Percentiles rank a stretch among this genome's conserved stretches.
Conservation (phyloP, 2,329 filamentous ascomycete genomes). For the Fusarium torulosum region DNA sequence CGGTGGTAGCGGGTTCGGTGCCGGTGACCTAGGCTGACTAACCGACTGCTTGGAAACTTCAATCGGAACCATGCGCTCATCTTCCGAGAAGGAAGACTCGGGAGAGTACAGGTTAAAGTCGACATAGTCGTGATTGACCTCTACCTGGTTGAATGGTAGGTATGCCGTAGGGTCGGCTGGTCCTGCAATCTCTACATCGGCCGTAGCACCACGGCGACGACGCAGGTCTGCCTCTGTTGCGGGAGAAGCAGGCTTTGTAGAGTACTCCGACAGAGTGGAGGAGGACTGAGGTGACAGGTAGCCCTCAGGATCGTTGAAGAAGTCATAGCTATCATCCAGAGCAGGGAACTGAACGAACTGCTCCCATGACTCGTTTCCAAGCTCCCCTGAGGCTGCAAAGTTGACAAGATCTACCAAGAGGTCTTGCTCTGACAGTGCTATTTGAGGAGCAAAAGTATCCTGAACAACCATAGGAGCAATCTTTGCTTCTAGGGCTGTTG, state of each 20-base stretch:
- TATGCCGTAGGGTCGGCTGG: constrained; percentile 21
- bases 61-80: constrained; percentile 58
- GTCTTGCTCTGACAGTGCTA: constrained; percentile 35
- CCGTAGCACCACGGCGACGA: constrained; percentile 6
- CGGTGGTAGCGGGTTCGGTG: constrained; percentile 25
- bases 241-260: constrained; percentile 48
- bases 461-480: constrained; percentile 19
- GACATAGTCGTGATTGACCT: constrained; percentile 57
- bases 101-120: constrained; percentile 70
- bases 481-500: constrained; percentile 33
- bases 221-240: constrained; percentile 42
- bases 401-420: constrained; percentile 44
- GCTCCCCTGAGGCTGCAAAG: constrained; percentile 27
- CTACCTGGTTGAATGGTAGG: constrained; percentile 44
- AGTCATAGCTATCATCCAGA: constrained; percentile 58
- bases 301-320: constrained; percentile 59
- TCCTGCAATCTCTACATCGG: constrained; percentile 17
- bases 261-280: constrained; percentile 46
- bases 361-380: constrained; percentile 55
- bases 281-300: constrained; percentile 57
- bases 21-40: constrained; percentile 36
- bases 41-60: constrained; percentile 40
- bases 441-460: constrained; percentile 23
- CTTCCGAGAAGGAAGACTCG: constrained; percentile 61
- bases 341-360: constrained; percentile 62